Conservation (phyloP, 2,329 filamentous ascomycete genomes). For the Aspergillus oerlinghausenensis region DNA sequence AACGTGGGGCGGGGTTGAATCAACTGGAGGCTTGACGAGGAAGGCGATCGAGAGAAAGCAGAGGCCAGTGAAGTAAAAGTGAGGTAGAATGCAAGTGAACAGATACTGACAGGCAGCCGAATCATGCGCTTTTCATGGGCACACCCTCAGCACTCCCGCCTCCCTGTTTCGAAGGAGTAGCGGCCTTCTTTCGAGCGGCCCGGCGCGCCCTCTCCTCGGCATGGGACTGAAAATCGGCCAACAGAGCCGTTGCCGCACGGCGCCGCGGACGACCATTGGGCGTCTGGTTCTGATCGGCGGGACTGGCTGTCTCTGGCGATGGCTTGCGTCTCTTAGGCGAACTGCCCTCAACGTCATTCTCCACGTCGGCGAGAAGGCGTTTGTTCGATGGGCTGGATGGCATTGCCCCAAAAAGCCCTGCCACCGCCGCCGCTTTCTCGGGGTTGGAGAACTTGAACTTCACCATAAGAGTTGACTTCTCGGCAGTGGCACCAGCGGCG, state of each 20-base stretch:
- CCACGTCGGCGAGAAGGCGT: conserved; percentile 13
- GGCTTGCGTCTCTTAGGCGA: conserved; percentile 1
- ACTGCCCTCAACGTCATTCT: background rate
- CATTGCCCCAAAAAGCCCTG: background rate
- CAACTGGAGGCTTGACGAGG: no score
- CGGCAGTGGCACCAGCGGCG: background rate
- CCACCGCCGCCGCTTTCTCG: background rate
- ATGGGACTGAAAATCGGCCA: conserved; percentile 16
- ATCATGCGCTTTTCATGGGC: background rate
- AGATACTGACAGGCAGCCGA: background rate
- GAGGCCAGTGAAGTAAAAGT: no score
- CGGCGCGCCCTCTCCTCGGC: conserved; percentile 16
- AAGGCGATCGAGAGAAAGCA: no score
- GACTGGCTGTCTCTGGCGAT: background rate
- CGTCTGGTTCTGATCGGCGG: conserved; percentile 5
- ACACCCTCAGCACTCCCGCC: background rate
- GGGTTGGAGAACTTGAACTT: conserved; percentile 8
- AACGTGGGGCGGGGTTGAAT: no score
- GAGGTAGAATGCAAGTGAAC: background rate
- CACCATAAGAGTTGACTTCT: conserved; percentile 10
- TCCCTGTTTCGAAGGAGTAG: background rate
- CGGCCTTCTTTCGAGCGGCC: conserved; percentile 12
- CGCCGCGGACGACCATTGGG: conserved; percentile 20
- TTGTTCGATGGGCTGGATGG: conserved; percentile 8
- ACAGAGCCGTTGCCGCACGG: conserved; percentile 17